Percentiles rank a stretch among this genome's conserved stretches.
These are phyloP conservation scores for Alternaria viburni DNA, from an alignment of 2,329 filamentous ascomycete species.

Conservation along the genomic window DNA sequence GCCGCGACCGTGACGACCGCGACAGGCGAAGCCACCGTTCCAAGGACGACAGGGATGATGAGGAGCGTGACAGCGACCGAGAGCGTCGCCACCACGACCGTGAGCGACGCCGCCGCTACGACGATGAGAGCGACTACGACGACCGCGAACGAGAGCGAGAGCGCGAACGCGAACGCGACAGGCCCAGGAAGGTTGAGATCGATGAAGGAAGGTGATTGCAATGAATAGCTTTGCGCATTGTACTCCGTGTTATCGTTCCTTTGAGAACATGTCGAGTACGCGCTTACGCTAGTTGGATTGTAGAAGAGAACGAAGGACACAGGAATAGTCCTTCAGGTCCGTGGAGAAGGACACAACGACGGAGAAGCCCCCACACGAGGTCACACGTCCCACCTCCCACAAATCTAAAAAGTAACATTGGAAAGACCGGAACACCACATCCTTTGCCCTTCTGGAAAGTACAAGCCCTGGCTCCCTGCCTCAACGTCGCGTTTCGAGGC, in stretches of 20 bases:
- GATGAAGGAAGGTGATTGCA: slow-evolving; percentile 36
- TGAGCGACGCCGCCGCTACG: slow-evolving; percentile 31
- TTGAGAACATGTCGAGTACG: neutral
- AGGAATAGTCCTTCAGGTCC: neutral
- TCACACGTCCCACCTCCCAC: neutral
- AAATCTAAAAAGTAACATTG: neutral
- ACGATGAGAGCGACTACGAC: slow-evolving; percentile 40
- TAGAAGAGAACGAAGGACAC: neutral
- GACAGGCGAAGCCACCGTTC: slow-evolving; percentile 36
- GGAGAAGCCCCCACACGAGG: too few relatives aligned
- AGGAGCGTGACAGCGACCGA: slow-evolving; percentile 33
- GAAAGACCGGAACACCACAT: neutral
- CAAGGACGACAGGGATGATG: slow-evolving; percentile 40
- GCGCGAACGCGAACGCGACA: slow-evolving; percentile 9
- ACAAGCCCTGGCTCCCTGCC: neutral
- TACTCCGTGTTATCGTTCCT: neutral
- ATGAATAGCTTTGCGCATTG: slow-evolving; percentile 2
- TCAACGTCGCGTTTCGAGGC: neutral
- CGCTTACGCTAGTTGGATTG: neutral
- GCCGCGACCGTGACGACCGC: slow-evolving; percentile 37
- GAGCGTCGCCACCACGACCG: slow-evolving; percentile 17
- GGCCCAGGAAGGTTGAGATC: slow-evolving; percentile 36
- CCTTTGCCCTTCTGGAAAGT: neutral
- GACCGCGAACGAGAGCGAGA: slow-evolving; percentile 20
- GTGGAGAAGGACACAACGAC: neutral